A percentile compares a stretch with the other conserved stretches of the same genome.
Evolutionary conservation across 192 early-diverging fungal species (phyloP).

Genomic region (Globomyces pollinis-pini): DNA sequence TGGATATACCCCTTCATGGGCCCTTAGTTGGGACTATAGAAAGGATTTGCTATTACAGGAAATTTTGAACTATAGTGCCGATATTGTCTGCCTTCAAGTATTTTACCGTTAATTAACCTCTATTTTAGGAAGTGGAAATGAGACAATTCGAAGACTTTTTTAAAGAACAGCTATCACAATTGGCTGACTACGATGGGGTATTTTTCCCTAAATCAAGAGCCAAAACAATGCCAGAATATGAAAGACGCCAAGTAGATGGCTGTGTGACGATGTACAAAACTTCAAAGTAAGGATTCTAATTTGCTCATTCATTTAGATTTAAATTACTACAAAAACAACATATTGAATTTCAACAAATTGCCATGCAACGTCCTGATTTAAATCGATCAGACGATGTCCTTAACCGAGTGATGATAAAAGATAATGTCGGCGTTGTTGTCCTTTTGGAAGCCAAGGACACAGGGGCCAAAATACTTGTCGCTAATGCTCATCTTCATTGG

Average conservation of each 20-base stretch:
- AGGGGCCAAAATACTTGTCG: conserved; percentile 54
- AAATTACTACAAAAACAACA: conserved; percentile 71
- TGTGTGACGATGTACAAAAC: conserved; percentile 91
- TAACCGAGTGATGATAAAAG: conserved; percentile 96
- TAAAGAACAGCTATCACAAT: conserved; percentile 56
- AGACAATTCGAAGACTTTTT: conserved; percentile 86
- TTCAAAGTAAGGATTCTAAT: conserved; percentile 58
- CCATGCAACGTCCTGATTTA: conserved; percentile 78
- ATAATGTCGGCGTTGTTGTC: conserved; percentile 82
- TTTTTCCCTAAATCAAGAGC: conserved; percentile 94
- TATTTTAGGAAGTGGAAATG: conserved; percentile 74
- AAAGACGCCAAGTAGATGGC: conserved; percentile 81
- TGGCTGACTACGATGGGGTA: conserved; percentile 78
- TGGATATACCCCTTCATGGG: conserved; percentile 94
- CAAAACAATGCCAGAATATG: conserved; percentile 86
- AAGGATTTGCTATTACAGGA: conserved; percentile 82
- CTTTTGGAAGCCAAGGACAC: conserved; percentile 79
- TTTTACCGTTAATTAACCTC: no score
- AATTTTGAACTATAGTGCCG: conserved; percentile 76
- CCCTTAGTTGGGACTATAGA: conserved; percentile 86
- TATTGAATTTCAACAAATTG: conserved; percentile 92
- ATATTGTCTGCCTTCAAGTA: conserved; percentile 88
- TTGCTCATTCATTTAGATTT: conserved; percentile 62
- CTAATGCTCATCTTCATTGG: conserved; percentile 93
- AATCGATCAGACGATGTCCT: conserved; percentile 88